phyloP scores from a whole-genome alignment of 1,139 yeast genomes.

The Candida anutae region DNA sequence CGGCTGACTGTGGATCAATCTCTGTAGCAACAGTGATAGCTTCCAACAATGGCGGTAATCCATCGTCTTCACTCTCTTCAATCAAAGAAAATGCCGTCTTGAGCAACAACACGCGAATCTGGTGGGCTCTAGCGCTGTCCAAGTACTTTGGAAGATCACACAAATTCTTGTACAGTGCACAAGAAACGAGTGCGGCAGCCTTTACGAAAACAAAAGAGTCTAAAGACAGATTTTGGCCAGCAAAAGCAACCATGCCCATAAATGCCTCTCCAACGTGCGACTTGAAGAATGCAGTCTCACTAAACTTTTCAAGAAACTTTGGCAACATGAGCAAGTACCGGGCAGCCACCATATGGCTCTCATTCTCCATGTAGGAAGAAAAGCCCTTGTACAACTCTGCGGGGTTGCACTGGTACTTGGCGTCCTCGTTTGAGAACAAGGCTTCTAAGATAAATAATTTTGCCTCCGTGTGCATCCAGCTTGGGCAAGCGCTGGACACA shows the following conservation, averaged over 20 bases:
- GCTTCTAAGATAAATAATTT: constrained; percentile 32
- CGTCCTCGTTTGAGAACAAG: constrained; percentile 40
- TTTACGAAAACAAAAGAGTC: constrained; percentile 24
- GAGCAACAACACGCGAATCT: constrained; percentile 22
- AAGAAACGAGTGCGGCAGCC: constrained; percentile 44
- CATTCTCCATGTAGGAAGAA: constrained; percentile 11
- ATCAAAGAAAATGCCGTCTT: constrained; percentile 32
- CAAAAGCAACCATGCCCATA: constrained; percentile 21
- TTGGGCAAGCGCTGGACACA: constrained; percentile 4
- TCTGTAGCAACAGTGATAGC: constrained; percentile 50
- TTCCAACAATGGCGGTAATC: constrained; percentile 72
- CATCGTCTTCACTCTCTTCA: constrained; percentile 70
- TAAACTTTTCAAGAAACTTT: constrained; percentile 46
- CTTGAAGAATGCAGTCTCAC: constrained; percentile 22
- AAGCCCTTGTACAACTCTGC: constrained; percentile 16
- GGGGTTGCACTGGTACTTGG: constrained; percentile 7
- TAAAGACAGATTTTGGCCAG: constrained; percentile 12
- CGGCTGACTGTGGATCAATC: constrained; percentile 30
- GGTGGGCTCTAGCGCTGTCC: constrained; percentile 8
- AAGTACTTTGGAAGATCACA: constrained; percentile 24
- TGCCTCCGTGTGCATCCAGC: constrained; percentile 30
- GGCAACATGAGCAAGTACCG: constrained; percentile 48
- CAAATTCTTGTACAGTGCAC: constrained; percentile 46
- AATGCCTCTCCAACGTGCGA: constrained; percentile 33
- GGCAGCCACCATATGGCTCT: constrained; percentile 26